These are phyloP conservation scores for Agaricus sinodeliciosus DNA, from an alignment of 768 basidiomycete genomes.

Conservation along the genomic window DNA sequence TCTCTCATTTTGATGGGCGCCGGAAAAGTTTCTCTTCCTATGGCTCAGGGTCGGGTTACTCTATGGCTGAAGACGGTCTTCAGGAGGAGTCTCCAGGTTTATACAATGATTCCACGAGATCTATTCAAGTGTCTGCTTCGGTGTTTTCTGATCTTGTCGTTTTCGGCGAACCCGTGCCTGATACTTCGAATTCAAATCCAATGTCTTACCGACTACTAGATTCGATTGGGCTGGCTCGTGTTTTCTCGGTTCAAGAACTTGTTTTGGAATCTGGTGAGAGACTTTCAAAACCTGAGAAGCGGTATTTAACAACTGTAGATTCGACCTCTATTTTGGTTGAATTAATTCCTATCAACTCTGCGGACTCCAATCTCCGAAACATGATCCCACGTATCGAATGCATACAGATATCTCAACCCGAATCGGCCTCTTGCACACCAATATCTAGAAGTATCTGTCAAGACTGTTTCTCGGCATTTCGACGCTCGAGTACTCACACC, in stretches of 20 bases:
- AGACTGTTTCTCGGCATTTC: slow-evolving; percentile 48
- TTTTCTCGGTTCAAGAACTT: slow-evolving; percentile 19
- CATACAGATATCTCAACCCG: not conserved
- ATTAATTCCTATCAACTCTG: not conserved
- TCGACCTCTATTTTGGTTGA: not conserved
- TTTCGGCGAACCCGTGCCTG: slow-evolving; percentile 30
- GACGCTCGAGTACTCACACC: slow-evolving; percentile 29
- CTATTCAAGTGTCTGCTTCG: slow-evolving; percentile 26
- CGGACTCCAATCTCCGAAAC: not conserved
- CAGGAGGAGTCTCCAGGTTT: slow-evolving; percentile 8
- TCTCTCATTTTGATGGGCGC: not conserved
- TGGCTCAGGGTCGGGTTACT: not conserved
- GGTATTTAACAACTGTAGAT: not conserved
- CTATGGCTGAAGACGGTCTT: not conserved
- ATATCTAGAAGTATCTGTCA: not conserved
- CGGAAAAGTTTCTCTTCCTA: not conserved
- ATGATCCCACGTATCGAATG: not conserved
- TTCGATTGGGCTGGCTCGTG: slow-evolving; percentile 36
- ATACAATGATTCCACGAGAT: not conserved
- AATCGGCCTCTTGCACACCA: not conserved
- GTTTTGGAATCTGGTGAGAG: not conserved
- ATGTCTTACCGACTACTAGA: slow-evolving; percentile 20
- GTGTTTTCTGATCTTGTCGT: slow-evolving; percentile 69
- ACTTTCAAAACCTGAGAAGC: not conserved
- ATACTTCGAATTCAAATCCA: not conserved